phyloP scores from a whole-genome alignment of 345 rosid species.

The Rubroshorea leprosula region DNA sequence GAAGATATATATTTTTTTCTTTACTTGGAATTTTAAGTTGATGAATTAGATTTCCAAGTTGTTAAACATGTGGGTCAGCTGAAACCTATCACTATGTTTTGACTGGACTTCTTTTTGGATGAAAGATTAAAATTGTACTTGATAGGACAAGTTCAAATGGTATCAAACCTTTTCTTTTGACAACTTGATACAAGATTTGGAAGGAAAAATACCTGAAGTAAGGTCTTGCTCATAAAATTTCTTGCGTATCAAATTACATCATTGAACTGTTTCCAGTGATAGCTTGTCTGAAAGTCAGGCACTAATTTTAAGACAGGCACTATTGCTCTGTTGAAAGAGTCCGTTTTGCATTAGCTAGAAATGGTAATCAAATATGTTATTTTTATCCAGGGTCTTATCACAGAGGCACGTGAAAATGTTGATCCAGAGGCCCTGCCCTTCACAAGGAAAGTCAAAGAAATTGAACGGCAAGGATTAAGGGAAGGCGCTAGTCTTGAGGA shows the following conservation, averaged over 20 bases:
- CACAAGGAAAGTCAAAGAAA: constrained; percentile 76
- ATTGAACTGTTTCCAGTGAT: no score
- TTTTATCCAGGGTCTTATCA: constrained; percentile 71
- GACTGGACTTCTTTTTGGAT: background rate
- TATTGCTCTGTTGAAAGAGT: no score
- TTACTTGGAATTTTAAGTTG: background rate
- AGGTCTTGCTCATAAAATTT: background rate
- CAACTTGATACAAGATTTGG: background rate
- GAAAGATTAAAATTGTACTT: background rate
- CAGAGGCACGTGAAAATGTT: constrained; percentile 68
- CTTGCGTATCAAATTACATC: no score
- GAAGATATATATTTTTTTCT: no score
- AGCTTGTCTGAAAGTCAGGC: no score
- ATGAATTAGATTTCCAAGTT: background rate
- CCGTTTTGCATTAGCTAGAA: no score
- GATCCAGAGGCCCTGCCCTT: constrained; percentile 81
- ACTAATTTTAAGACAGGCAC: no score
- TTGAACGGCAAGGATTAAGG: constrained; percentile 74
- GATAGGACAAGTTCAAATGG: background rate
- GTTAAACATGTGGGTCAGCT: background rate
- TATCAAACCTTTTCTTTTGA: background rate
- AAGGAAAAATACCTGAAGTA: background rate
- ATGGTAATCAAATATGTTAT: constrained; percentile 19
- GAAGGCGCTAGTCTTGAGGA: constrained; percentile 87
- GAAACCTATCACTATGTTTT: background rate